Base-by-base conservation (phyloP, 1,284 basidiomycete species). In the Entoloma clypeatum region DNA sequence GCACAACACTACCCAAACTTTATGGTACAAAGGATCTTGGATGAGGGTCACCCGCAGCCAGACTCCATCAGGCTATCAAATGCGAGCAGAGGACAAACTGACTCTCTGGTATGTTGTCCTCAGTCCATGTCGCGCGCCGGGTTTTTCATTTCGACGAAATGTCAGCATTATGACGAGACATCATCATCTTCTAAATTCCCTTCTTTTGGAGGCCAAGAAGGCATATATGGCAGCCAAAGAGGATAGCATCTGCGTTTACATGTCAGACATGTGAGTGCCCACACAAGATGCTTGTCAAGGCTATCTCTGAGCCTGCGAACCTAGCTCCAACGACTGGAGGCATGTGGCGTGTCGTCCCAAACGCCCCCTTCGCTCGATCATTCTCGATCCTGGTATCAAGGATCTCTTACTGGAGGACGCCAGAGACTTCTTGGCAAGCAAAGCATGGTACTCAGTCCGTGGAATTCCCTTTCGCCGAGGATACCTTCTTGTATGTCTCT, bases 401-500 rank as follows among this genome's bases (percentile, higher is more conserved):
- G 77, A 86, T 22, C 52, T 77, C 8, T 61, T 88, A 0, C 51
- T 86, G 6, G 68, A 78, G 7, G 85, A 88, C 49, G 80, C 81
- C 5, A 67, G 64, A 17, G 81, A 85, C 50, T 87, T 88, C 50
- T 60, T 86, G 43, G 58, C 60, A 3, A 82, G 75, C 52, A 81
- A 80, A 50, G 48, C 61, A 2, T 87, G 85, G 85, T 87, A 87
- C 48, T 56, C 70, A 3, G 74, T 75, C 9, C 74, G 84, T 41
- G 84, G 78, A 21, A 84, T 86, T 44, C 82, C 82, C 2, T 86
- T 83, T 61, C 75, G 81, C 14, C 67, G 84, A 5, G 84, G 84
- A 4, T 86, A 86, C 58, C 71, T 86, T 19, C 65, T 85, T 32
- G 77, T 79, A 43, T 47, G 69, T 27, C 4, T n/a, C n/a, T 10